Evolutionary conservation across 1,284 basidiomycete species (phyloP).

Genomic region (Sporisorium scitamineum): DNA sequence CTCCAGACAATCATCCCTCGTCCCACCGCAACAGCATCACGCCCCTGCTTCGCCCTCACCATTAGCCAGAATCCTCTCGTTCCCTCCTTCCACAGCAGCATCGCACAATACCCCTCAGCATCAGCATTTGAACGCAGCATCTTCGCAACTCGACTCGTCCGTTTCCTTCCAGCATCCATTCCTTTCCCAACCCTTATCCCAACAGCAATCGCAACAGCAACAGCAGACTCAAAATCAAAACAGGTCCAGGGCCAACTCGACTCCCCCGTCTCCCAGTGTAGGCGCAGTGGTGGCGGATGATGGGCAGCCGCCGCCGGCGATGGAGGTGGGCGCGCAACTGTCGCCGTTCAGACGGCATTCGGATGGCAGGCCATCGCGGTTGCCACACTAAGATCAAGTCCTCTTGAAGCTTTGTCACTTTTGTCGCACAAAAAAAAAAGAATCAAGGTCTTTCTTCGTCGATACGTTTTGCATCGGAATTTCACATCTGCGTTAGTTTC

Average conservation of each 20-base stretch:
- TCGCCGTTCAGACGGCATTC: constrained; percentile 20
- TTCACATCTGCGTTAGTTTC: too few species aligned
- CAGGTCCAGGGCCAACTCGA: constrained; percentile 5
- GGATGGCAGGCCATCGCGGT: constrained; percentile 17
- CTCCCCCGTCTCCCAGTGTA: constrained; percentile 14
- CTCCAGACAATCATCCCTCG: constrained; percentile 4
- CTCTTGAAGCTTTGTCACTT: not conserved
- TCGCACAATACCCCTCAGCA: not conserved
- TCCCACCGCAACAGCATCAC: constrained; percentile 4
- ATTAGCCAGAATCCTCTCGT: constrained; percentile 13
- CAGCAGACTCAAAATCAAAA: not conserved
- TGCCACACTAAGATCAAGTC: not conserved
- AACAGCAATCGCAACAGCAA: not conserved
- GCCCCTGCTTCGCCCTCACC: constrained; percentile 19
- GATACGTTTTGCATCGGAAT: not conserved
- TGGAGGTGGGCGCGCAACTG: not conserved
- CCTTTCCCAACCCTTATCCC: not conserved
- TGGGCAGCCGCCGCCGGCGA: not conserved
- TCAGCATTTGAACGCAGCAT: constrained; percentile 9
- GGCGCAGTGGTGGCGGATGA: not conserved
- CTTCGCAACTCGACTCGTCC: not conserved
- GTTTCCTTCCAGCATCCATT: not conserved
- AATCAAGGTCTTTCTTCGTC: not conserved
- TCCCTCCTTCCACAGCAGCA: not conserved
- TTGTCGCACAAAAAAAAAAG: not conserved